Base-by-base conservation (phyloP, 2,329 filamentous ascomycete species). In the Graphilbum fragrans region DNA sequence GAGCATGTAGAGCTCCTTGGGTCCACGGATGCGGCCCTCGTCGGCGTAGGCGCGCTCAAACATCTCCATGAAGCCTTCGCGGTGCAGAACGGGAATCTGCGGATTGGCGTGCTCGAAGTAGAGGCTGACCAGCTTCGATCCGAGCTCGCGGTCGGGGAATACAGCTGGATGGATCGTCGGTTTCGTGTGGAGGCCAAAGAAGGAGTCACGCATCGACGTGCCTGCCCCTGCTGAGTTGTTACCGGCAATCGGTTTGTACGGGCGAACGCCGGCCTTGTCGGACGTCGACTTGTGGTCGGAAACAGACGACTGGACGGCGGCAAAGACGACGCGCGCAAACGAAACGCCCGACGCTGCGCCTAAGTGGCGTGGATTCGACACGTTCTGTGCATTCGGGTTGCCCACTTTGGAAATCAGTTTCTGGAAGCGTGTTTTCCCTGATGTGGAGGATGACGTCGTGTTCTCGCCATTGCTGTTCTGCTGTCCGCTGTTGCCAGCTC, bases 31-130 rank as follows among this genome's bases (percentile, higher is more conserved):
- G 44, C 76, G 74, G 37, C 75, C 70, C 18, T 82, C 75, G 1
- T 75, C 72, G 5, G 74, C 69, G 58, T 94, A 95, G 0, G 86
- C 84, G 36, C 77, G 74, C 41, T 94, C 81, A 56, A 95, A 84
- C 63, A 94, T 77, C 36, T 82, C 74, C 80, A 87, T 86, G 54
- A 95, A 96, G 52, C 95, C 86, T 25, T 74, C 80, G 31, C 85
- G 79, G 56, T 96, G 90, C 38, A 96, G 67, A 35, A 95, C 86
- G 0, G 90, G 90, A 49, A 95, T 93, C 59, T 96, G 90, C 5
- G 90, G 88, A 57, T 96, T 96, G 1, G 90, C 86, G 57, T 95
- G 85, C 62, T 95, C 86, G 58, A 96, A 96, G 59, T 95, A 96
- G 31, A 95, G 72, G 41, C 79, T 75, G 31, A 86, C 80, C 17